Evolutionary conservation across 805 yeast genomes (phyloP), one percentile per base, ranked within the genome.

Genomic region (Hemisphaericaspora nanyangensis): DNA sequence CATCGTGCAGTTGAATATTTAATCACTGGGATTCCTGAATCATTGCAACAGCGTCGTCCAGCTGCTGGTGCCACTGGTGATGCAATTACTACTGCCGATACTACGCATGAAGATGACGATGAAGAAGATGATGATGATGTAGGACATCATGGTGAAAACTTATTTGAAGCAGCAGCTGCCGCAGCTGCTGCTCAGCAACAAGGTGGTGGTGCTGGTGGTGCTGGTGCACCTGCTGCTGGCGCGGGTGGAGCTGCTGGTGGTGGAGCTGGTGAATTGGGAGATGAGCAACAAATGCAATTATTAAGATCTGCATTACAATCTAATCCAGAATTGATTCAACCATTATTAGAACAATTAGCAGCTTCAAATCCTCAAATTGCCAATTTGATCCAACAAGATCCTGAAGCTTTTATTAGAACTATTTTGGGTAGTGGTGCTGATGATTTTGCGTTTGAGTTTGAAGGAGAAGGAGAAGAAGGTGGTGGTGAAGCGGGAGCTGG

Each of bases 1-100:
- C 98, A 91, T 59, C 80, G 99, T 54, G 99, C 99, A 0, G 98
- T 93, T 11, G 99, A 93, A 60, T 90, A 91, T 60, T 71, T 93
- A 36, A 68, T 93, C 48, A 87, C 90, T 34, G 98, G 97, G 3
- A 77, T 91, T 31, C 96, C 96, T 17, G 91, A 82, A 52, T 59
- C 68, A 22, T 60, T 76, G 46, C 74, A 62, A 46, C 65, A 56
- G 13, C 65, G 62, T 13, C 58, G 57, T 18, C 51, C 54, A 8
- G 46, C 54, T 4, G 36, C 37, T 4, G 50, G 44, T 7, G 44
- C 44, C 6, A 52, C 61, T 13, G 54, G 36, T 16, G 50, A 51
- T 4, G 60, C 51, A 29, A 44, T 56, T 5, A 40, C 53, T 5
- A 52, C 55, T 18, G 48, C 54, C 17, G 46, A 39, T 31, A 47